phyloP scores from a whole-genome alignment of 2,329 filamentous ascomycete species.

The Fonsecaea nubica region DNA sequence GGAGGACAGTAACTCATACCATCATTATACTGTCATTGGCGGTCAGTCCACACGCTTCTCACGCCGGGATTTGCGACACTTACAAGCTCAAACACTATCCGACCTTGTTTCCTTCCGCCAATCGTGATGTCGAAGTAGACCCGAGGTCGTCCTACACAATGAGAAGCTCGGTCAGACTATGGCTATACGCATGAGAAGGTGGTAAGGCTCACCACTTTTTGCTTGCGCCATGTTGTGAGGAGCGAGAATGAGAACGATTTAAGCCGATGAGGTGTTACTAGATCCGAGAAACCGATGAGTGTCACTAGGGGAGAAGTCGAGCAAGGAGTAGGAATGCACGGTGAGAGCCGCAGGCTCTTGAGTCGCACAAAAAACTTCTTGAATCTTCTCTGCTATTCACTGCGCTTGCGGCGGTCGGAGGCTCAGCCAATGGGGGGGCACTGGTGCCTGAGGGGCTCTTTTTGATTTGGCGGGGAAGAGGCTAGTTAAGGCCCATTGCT shows the following conservation, averaged over 20 bases:
- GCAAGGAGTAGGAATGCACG: background rate
- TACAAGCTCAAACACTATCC: conserved; percentile 85
- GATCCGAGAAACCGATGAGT: background rate
- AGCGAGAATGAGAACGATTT: background rate
- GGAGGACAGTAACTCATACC: conserved; percentile 18
- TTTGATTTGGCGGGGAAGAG: conserved; percentile 14
- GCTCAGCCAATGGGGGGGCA: conserved; percentile 24
- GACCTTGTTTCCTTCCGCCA: conserved; percentile 73
- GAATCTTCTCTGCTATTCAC: conserved; percentile 31
- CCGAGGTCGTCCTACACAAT: conserved; percentile 68
- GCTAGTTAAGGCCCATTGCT: background rate
- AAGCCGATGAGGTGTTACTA: background rate
- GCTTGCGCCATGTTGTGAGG: conserved; percentile 26
- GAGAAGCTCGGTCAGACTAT: conserved; percentile 30
- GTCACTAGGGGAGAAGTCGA: background rate
- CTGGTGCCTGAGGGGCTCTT: conserved; percentile 25
- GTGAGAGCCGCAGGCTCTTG: conserved; percentile 10
- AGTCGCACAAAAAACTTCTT: conserved; percentile 33
- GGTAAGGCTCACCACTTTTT: conserved; percentile 30
- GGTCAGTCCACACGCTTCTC: conserved; percentile 24
- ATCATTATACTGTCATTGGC: conserved; percentile 36
- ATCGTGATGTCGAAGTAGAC: conserved; percentile 95
- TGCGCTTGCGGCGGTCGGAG: conserved; percentile 18
- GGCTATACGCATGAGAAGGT: background rate
- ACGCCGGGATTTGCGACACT: conserved; percentile 44